phyloP scores from a whole-genome alignment of 768 basidiomycete genomes.

The Pilatotrama ljubarskyi region DNA sequence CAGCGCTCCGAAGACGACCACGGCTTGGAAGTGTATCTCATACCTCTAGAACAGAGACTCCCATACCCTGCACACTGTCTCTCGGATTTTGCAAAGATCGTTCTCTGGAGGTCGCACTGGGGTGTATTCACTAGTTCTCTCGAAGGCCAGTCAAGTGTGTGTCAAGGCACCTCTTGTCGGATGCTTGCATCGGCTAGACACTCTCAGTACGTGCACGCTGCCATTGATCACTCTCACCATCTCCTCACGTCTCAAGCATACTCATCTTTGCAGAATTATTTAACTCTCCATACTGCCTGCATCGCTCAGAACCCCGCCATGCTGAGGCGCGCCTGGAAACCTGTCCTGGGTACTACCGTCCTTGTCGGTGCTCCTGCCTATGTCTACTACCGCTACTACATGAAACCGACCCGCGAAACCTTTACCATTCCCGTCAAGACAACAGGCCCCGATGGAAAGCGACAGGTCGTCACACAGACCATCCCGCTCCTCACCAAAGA shows the following conservation, averaged over 20 bases:
- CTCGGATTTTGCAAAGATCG: not conserved
- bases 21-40: not conserved
- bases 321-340: constrained; percentile 70
- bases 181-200: too few relatives aligned
- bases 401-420: constrained; percentile 37
- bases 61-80: not conserved
- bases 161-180: too few relatives aligned
- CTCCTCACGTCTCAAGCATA: too few relatives aligned
- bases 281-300: not conserved
- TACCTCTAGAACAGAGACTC: not conserved
- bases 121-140: too few relatives aligned
- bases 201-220: too few relatives aligned
- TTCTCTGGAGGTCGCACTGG: not conserved
- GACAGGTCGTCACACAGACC: constrained; percentile 51
- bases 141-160: too few relatives aligned
- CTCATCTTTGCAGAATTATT: not conserved
- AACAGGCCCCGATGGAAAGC: constrained; percentile 59
- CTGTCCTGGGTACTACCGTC: constrained; percentile 54
- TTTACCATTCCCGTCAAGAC: constrained; percentile 62
- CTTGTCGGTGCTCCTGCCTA: constrained; percentile 61
- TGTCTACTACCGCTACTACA: constrained; percentile 50
- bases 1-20: not conserved
- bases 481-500: constrained; percentile 58
- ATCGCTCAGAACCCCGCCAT: constrained; percentile 35
- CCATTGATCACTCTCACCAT: too few relatives aligned